phyloP scores from a whole-genome alignment of 2,329 filamentous ascomycete genomes.

The Bertia moriformis region DNA sequence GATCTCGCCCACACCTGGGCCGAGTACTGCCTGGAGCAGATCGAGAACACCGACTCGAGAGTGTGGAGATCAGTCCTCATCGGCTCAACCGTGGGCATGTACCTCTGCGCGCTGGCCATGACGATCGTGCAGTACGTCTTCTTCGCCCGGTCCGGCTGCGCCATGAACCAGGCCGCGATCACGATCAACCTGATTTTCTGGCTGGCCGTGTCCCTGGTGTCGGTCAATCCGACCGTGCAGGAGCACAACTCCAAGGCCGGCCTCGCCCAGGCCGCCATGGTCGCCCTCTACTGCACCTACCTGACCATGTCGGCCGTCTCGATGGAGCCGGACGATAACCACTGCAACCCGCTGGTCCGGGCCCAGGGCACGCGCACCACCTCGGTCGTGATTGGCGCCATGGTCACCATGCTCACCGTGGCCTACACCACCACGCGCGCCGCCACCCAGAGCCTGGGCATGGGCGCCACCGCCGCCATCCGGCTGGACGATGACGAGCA shows the following conservation, averaged over 20 bases:
- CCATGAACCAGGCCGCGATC: constrained; percentile 94
- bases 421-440: constrained; percentile 95
- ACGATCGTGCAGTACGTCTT: constrained; percentile 95
- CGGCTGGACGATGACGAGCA: constrained; percentile 59
- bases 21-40: constrained; percentile 86
- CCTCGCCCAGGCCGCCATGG: constrained; percentile 92
- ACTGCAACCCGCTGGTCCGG: constrained; percentile 81
- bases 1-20: constrained; percentile 95
- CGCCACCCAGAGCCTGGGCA: constrained; percentile 73
- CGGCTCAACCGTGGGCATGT: constrained; percentile 88
- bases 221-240: constrained; percentile 79
- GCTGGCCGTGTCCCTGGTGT: constrained; percentile 66
- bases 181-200: constrained; percentile 83
- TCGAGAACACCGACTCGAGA: constrained; percentile 71
- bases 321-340: constrained; percentile 90
- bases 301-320: constrained; percentile 95
- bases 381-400: constrained; percentile 79
- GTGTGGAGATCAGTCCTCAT: constrained; percentile 79
- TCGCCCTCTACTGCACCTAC: constrained; percentile 95
- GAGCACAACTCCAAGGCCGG: constrained; percentile 86
- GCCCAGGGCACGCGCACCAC: constrained; percentile 80
- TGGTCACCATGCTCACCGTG: constrained; percentile 91
- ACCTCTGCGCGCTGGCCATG: constrained; percentile 77
- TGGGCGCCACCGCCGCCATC: constrained; percentile 50
- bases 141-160: constrained; percentile 68